Conservation (phyloP, 1,284 basidiomycete genomes). For the Naganishia cerealis region DNA sequence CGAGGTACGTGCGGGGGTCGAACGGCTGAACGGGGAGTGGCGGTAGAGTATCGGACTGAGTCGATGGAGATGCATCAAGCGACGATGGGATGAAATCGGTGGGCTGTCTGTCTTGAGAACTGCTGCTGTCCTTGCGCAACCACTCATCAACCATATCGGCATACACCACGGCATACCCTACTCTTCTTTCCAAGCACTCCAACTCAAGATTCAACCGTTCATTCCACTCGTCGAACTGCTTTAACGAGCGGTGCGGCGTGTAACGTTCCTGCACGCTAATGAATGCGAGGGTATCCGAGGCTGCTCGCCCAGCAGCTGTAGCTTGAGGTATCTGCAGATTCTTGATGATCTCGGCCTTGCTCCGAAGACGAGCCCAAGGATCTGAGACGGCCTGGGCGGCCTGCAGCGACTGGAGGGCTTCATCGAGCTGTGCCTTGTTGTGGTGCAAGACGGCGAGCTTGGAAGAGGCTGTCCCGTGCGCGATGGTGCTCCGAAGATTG, state of each 20-base stretch:
- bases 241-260: background rate
- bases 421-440: background rate
- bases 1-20: conserved; percentile 11
- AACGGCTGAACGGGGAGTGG: conserved; percentile 2
- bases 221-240: conserved; percentile 12
- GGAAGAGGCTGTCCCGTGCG: conserved; percentile 10
- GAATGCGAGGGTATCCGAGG: conserved; percentile 9
- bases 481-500: conserved; percentile 13
- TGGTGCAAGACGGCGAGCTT: conserved; percentile 23
- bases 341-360: background rate
- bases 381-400: conserved; percentile 12
- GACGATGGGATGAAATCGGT: background rate
- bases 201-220: conserved; percentile 6
- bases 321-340: background rate
- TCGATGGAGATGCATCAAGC: background rate
- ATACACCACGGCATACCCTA: conserved; percentile 10
- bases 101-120: background rate
- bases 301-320: background rate
- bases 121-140: background rate
- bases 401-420: background rate
- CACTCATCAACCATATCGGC: conserved; percentile 14
- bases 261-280: conserved; percentile 6
- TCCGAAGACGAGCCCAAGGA: background rate
- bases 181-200: background rate
- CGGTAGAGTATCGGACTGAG: background rate